Percentiles rank a stretch among this genome's conserved stretches.
Conservation (phyloP, 768 basidiomycete genomes). For the Astraeus odoratus region DNA sequence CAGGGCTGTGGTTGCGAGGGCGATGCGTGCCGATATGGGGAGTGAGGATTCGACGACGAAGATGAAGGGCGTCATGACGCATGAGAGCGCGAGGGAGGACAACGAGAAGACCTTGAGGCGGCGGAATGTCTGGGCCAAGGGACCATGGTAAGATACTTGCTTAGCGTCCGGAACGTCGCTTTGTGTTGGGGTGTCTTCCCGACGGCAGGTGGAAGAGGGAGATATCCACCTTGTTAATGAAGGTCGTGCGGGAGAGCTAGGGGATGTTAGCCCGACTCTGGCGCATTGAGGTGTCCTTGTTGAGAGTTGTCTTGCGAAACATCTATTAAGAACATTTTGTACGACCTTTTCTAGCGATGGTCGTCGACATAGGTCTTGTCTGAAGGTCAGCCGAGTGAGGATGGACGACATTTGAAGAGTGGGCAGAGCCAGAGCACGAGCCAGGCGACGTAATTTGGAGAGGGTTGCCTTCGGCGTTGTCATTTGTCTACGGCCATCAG, state of each 20-base stretch:
- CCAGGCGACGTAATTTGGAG: no score
- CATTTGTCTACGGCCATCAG: not conserved
- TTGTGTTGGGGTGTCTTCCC: conserved; percentile 4
- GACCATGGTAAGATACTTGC: conserved; percentile 55
- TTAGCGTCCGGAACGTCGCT: conserved; percentile 3
- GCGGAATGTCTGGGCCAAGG: conserved; percentile 64
- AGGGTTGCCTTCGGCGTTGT: no score
- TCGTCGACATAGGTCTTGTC: conserved; percentile 13
- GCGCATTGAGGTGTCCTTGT: not conserved
- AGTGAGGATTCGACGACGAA: conserved; percentile 75
- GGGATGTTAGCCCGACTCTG: not conserved
- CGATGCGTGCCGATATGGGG: conserved; percentile 59
- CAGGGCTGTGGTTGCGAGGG: conserved; percentile 63
- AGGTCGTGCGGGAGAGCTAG: not conserved
- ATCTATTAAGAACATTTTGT: not conserved
- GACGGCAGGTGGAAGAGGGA: conserved; percentile 8
- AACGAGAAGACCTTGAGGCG: conserved; percentile 80
- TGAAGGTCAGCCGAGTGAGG: conserved; percentile 5
- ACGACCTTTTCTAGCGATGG: conserved; percentile 5
- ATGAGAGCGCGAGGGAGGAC: conserved; percentile 64
- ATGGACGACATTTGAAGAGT: conserved; percentile 5
- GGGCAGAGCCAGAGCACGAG: no score
- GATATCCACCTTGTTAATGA: conserved; percentile 5
- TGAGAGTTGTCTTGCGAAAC: conserved; percentile 6
- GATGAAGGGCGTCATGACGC: conserved; percentile 69